Percentiles rank a stretch among this genome's conserved stretches.
These are phyloP conservation scores for Prunus persica DNA, from an alignment of 306 rosid genomes.

Conservation along the genomic window Prunus_persica_NCBIv2 NC_034011.1:25756501-25757000, in stretches of 20 bases:
- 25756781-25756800: not conserved
- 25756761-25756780: slow-evolving; percentile 21
- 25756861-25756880: slow-evolving; percentile 89
- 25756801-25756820: not conserved
- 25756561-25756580: not conserved
- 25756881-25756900: slow-evolving; percentile 95
- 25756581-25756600: not conserved
- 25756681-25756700: slow-evolving; percentile 96
- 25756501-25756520: slow-evolving; percentile 76
- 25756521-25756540: slow-evolving; percentile 89
- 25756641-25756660: not conserved
- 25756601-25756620: not conserved
- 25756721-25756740: slow-evolving; percentile 96
- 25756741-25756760: slow-evolving; percentile 99
- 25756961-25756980: slow-evolving; percentile 77
- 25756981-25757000: slow-evolving; percentile 93
- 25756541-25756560: slow-evolving; percentile 39
- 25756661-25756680: slow-evolving; percentile 15
- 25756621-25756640: not conserved
- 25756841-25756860: slow-evolving; percentile 76
- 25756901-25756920: slow-evolving; percentile 96
- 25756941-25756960: slow-evolving; percentile 87
- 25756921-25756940: slow-evolving; percentile 91
- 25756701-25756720: slow-evolving; percentile 98
- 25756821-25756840: not conserved